phyloP scores from a whole-genome alignment of 352 stramenopile species.

The Globisporangium iwayamae region DNA sequence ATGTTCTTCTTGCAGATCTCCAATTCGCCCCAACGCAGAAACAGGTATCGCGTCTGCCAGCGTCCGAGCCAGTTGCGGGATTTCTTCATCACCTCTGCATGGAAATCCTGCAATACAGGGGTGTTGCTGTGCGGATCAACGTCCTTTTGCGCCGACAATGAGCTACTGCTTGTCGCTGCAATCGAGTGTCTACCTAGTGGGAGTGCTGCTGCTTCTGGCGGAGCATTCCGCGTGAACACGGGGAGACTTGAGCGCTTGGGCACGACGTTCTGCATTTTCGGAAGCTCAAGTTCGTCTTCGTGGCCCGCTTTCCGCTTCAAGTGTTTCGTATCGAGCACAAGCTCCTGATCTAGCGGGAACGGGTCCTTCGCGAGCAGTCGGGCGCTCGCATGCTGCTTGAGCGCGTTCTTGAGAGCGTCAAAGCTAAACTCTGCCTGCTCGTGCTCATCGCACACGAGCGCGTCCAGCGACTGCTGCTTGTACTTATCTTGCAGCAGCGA shows the following conservation, averaged over 20 bases:
- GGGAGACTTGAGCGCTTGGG: constrained; percentile 12
- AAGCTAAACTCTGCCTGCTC: constrained; percentile 1
- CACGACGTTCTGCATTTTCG: constrained; percentile 12
- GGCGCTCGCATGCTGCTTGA: constrained; percentile 32
- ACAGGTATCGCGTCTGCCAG: constrained; percentile 43
- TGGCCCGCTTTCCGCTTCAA: constrained; percentile 10
- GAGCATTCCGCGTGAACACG: neutral
- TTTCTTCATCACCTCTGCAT: constrained; percentile 57
- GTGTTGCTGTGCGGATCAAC: constrained; percentile 8
- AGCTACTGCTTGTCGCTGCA: neutral
- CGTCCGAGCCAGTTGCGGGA: constrained; percentile 63
- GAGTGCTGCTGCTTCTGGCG: constrained; percentile 5
- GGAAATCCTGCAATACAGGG: constrained; percentile 38
- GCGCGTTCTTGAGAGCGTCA: constrained; percentile 16
- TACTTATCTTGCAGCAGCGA: neutral
- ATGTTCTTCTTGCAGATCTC: constrained; percentile 45
- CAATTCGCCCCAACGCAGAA: constrained; percentile 49
- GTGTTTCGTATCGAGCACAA: constrained; percentile 5
- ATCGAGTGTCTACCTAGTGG: constrained; percentile 1
- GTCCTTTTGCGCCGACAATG: neutral
- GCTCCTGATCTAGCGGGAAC: constrained; percentile 28
- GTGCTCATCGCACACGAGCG: neutral
- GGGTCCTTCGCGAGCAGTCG: constrained; percentile 36
- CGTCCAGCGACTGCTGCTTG: neutral
- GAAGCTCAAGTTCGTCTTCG: constrained; percentile 19